Conservation (phyloP, 306 rosid species). For the Urtica urens region DNA sequence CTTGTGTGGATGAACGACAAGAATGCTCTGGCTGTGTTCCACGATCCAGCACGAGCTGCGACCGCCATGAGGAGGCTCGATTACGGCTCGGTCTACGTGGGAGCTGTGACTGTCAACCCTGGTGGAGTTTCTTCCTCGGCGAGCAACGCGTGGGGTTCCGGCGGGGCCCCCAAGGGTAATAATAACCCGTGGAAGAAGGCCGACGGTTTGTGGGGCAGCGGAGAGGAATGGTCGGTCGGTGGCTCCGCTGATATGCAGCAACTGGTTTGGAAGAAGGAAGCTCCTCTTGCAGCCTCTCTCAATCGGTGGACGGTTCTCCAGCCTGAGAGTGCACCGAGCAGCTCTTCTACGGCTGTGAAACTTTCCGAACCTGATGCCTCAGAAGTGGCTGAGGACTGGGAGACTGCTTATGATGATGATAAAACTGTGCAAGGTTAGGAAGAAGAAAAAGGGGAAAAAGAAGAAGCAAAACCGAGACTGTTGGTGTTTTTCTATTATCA, state of each 20-base stretch:
- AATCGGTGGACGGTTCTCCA: slow-evolving; percentile 69
- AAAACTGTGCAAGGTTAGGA: too few species aligned
- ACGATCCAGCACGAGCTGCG: slow-evolving; percentile 88
- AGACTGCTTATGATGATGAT: slow-evolving; percentile 62
- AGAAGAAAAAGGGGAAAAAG: too few species aligned
- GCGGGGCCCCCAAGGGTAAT: slow-evolving; percentile 29
- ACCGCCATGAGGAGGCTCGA: slow-evolving; percentile 98
- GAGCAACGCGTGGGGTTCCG: slow-evolving; percentile 62
- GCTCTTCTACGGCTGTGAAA: slow-evolving; percentile 23
- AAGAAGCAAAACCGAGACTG: not conserved
- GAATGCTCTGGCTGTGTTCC: slow-evolving; percentile 81
- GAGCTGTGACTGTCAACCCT: slow-evolving; percentile 44
- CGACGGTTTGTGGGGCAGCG: slow-evolving; percentile 63
- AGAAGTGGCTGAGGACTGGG: slow-evolving; percentile 89
- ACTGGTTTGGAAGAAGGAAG: slow-evolving; percentile 63
- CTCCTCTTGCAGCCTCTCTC: slow-evolving; percentile 45
- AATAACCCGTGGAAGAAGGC: slow-evolving; percentile 77
- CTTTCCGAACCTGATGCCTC: slow-evolving; percentile 14
- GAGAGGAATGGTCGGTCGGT: slow-evolving; percentile 44
- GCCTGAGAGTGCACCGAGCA: slow-evolving; percentile 32
- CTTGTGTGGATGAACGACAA: slow-evolving; percentile 91
- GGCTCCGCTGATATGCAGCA: slow-evolving; percentile 39
- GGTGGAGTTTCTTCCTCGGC: slow-evolving; percentile 27
- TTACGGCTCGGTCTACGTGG: slow-evolving; percentile 65
- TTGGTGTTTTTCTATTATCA: not conserved